A percentile compares a stretch with the other conserved stretches of the same genome.
Conservation (phyloP, 345 rosid species). For the Carallia pectinifolia region DNA sequence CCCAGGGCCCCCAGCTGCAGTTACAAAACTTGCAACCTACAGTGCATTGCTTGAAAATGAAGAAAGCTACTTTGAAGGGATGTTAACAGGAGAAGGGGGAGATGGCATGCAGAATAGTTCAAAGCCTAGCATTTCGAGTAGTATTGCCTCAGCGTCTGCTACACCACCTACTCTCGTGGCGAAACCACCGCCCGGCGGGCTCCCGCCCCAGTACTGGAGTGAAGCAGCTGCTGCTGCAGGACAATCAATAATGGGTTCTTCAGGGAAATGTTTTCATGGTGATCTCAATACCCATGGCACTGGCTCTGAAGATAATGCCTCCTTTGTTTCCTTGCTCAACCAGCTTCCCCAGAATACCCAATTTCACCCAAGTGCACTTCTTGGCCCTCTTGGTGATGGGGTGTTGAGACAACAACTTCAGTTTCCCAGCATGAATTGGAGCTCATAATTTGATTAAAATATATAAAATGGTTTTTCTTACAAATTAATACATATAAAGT, state of each 20-base stretch:
- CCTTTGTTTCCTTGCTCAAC: conserved; percentile 59
- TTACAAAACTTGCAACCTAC: conserved; percentile 16
- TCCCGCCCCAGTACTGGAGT: conserved; percentile 36
- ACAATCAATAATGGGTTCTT: conserved; percentile 23
- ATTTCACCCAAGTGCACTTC: conserved; percentile 43
- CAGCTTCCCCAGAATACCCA: conserved; percentile 53
- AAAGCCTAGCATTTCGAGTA: conserved; percentile 18
- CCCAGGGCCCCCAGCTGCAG: conserved; percentile 7
- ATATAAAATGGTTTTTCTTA: background rate
- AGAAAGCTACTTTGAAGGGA: conserved; percentile 55
- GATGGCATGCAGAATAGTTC: conserved; percentile 23
- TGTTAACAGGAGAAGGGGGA: conserved; percentile 27
- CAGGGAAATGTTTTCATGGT: conserved; percentile 54
- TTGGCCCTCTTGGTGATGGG: conserved; percentile 44
- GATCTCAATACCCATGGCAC: conserved; percentile 38
- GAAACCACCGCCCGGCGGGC: conserved; percentile 8
- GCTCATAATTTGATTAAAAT: conserved; percentile 6
- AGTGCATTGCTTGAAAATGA: conserved; percentile 49
- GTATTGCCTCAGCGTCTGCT: conserved; percentile 5
- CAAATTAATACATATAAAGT: too few species aligned
- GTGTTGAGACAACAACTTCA: conserved; percentile 58
- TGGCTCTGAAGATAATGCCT: conserved; percentile 37
- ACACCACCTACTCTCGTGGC: background rate
- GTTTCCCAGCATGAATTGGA: conserved; percentile 48
- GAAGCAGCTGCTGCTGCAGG: conserved; percentile 21